These are phyloP conservation scores for Pseudocercospora fuligena DNA, from an alignment of 2,329 filamentous ascomycete species.

Conservation along the genomic window DNA sequence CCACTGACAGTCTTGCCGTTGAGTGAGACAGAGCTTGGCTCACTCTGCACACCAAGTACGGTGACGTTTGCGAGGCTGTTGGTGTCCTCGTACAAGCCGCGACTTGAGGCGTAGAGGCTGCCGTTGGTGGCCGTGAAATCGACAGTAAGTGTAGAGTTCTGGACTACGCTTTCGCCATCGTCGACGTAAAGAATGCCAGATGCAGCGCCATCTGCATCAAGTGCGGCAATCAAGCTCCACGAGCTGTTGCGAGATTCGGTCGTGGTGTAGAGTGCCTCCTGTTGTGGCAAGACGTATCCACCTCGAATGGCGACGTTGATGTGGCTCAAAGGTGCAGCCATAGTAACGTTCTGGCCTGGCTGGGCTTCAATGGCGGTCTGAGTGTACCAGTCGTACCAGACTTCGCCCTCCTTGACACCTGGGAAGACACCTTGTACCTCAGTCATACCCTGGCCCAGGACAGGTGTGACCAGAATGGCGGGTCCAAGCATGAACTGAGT, in stretches of 20 bases:
- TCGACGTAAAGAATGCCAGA: conserved; percentile 71
- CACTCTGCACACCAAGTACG: conserved; percentile 59
- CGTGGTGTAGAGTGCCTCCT: conserved; percentile 72
- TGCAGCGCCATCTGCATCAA: conserved; percentile 61
- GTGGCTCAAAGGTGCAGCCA: conserved; percentile 66
- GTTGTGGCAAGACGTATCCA: conserved; percentile 68
- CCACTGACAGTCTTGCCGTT: conserved; percentile 54
- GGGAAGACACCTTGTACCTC: conserved; percentile 73
- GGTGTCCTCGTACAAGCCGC: conserved; percentile 60
- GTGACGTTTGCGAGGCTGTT: conserved; percentile 67
- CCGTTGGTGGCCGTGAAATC: conserved; percentile 47
- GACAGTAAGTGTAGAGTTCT: conserved; percentile 61
- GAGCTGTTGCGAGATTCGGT: conserved; percentile 64
- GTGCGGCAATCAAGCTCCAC: conserved; percentile 70
- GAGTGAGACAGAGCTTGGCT: conserved; percentile 54
- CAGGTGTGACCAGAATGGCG: conserved; percentile 69
- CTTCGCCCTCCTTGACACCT: conserved; percentile 61
- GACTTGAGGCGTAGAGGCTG: conserved; percentile 54
- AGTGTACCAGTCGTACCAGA: conserved; percentile 85
- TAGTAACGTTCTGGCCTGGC: conserved; percentile 63
- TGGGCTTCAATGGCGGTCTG: conserved; percentile 58
- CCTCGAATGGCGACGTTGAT: conserved; percentile 75
- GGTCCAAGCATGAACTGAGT: conserved; percentile 74
- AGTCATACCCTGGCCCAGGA: conserved; percentile 65
- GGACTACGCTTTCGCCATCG: conserved; percentile 71